Conservation (phyloP, 805 yeast genomes). For the Candida coquimbonensis region DNA sequence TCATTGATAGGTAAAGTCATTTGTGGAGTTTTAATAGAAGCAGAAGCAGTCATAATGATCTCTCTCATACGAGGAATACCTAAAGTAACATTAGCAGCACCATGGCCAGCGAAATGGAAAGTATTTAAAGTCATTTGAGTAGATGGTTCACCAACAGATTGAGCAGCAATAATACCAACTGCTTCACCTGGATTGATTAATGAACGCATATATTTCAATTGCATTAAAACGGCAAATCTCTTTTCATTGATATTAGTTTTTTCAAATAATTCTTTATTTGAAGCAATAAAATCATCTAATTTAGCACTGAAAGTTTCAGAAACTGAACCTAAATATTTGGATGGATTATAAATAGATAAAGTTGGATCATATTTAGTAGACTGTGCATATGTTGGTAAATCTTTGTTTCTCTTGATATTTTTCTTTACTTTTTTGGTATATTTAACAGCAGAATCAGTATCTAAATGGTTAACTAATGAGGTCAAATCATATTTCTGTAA, state of each 20-base stretch:
- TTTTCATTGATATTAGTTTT: constrained; percentile 50
- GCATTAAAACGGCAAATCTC: constrained; percentile 95
- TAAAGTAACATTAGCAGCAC: constrained; percentile 98
- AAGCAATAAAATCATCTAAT: constrained; percentile 61
- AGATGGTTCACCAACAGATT: constrained; percentile 98
- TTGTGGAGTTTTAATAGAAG: constrained; percentile 95
- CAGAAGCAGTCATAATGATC: constrained; percentile 98
- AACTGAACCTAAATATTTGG: constrained; percentile 86
- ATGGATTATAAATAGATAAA: constrained; percentile 77
- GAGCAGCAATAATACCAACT: constrained; percentile 97
- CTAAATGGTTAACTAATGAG: constrained; percentile 61
- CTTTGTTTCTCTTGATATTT: constrained; percentile 54
- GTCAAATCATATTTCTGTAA: constrained; percentile 83
- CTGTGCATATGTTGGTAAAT: constrained; percentile 58
- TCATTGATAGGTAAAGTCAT: constrained; percentile 84
- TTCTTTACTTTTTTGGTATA: constrained; percentile 82
- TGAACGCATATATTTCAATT: constrained; percentile 95
- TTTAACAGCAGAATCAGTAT: constrained; percentile 72
- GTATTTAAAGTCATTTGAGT: constrained; percentile 98
- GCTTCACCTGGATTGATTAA: constrained; percentile 94
- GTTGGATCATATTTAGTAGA: constrained; percentile 77
- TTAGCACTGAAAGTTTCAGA: constrained; percentile 82
- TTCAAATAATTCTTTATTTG: constrained; percentile 50
- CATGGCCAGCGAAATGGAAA: constrained; percentile 99
- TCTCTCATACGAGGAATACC: constrained; percentile 99